Percentiles rank a stretch among this genome's conserved stretches.
Conservation (phyloP, 768 basidiomycete species). For the Trametopsis cervina region DNA sequence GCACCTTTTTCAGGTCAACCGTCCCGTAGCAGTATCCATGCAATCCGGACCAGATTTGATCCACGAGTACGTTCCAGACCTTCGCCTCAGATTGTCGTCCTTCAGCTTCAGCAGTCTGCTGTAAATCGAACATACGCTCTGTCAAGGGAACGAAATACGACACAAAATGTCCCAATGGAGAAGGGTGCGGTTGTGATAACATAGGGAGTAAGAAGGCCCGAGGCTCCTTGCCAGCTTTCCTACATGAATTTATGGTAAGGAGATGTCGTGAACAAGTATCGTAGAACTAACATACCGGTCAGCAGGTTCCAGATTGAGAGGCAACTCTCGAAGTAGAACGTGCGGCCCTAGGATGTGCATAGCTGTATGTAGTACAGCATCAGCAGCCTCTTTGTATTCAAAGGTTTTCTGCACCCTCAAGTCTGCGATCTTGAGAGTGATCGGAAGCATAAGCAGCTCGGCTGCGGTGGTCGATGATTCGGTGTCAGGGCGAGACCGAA, state of each 20-base stretch:
- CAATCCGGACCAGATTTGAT: constrained; percentile 90
- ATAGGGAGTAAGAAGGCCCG: constrained; percentile 90
- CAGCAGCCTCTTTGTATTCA: constrained; percentile 85
- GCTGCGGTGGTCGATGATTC: constrained; percentile 47
- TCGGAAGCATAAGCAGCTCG: constrained; percentile 58
- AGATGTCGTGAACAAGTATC: constrained; percentile 1
- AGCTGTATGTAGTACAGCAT: constrained; percentile 69
- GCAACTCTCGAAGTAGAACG: constrained; percentile 63
- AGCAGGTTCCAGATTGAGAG: constrained; percentile 79
- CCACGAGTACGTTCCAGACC: constrained; percentile 90
- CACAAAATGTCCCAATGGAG: constrained; percentile 80
- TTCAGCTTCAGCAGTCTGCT: constrained; percentile 71
- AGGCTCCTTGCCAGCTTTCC: constrained; percentile 70
- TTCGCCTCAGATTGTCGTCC: constrained; percentile 81
- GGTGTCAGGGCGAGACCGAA: constrained; percentile 44
- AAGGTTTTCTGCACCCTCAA: constrained; percentile 76
- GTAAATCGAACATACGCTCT: constrained; percentile 85
- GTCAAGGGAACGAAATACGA: constrained; percentile 91
- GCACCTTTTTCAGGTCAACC: constrained; percentile 64
- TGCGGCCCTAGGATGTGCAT: constrained; percentile 85
- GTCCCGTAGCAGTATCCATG: constrained; percentile 85
- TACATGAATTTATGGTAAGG: constrained; percentile 28
- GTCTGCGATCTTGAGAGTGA: constrained; percentile 67
- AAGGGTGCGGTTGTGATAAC: constrained; percentile 71
- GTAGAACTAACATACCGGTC: constrained; percentile 51